Base-by-base conservation (phyloP, 1,139 yeast genomes). In the Yamadazyma pseudoaaseri region DNA sequence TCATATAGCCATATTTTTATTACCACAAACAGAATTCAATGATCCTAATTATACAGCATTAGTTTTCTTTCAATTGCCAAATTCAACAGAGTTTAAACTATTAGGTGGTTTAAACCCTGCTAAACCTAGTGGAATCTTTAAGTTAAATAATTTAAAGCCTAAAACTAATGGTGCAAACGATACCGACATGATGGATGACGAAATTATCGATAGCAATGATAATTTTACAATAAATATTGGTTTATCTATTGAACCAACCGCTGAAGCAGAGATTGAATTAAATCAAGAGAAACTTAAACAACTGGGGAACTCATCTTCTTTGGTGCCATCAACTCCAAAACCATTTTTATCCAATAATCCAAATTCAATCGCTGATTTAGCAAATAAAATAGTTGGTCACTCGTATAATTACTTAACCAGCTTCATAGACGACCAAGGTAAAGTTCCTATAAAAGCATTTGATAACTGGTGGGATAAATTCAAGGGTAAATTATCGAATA, bases 391-490 rank as follows among this genome's bases (percentile, higher is more conserved):
- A 38, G 95, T 92, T 17, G 81, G 82, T 20, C 87, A 92, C 58
- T 97, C 97, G 1, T 92, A 90, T 60, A 90, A 92, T 54, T 92
- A 78, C 52, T 62, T 92, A 39, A 80, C 95, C 1, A 86, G 97
- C 16, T 92, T 90, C 53, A 73, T 89, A 10, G 95, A 86, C 49
- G 58, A 63, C 6, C 66, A 74, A 18, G 95, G 95, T 1, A 85
- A 77, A 48, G 96, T 90, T 5, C 86, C 94, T 3, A 86, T 92
- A 57, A 85, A 81, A 52, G 86, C 82, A 30, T 90, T 92, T 52
- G 95, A 92, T 55, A 82, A 78, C 24, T 92, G 99, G 99, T 90
- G 98, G 97, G 81, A 75, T 43, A 92, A 89, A 60, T 94, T 92
- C 62, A 84, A 76, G 56, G 62, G 76, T 10, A 81, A 84, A 51